Evolutionary conservation across 2,329 filamentous ascomycete genomes (phyloP).

Genomic region (Tympanopsis confertula): DNA sequence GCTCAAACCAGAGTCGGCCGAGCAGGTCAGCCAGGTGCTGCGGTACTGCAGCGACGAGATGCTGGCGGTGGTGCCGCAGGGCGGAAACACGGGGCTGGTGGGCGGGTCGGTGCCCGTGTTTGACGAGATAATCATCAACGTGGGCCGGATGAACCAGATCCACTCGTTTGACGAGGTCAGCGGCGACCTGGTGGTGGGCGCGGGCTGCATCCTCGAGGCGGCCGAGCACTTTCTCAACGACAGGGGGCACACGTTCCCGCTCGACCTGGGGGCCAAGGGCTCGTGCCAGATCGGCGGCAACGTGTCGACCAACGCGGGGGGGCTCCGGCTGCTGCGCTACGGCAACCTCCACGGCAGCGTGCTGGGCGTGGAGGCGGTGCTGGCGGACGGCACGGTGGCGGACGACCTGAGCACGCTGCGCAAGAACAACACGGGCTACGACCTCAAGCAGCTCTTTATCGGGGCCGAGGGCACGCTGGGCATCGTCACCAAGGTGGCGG

Average conservation of each 20-base stretch:
- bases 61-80: conserved; percentile 90
- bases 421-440: conserved; percentile 99
- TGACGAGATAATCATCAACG: conserved; percentile 91
- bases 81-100: conserved; percentile 91
- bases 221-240: conserved; percentile 79
- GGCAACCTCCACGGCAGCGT: conserved; percentile 90
- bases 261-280: conserved; percentile 95
- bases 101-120: conserved; percentile 94
- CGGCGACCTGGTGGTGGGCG: conserved; percentile 79
- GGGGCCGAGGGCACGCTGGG: conserved; percentile 91
- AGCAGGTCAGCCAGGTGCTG: conserved; percentile 81
- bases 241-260: conserved; percentile 77
- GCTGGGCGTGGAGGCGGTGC: conserved; percentile 81
- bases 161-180: conserved; percentile 87
- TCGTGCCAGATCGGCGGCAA: conserved; percentile 95
- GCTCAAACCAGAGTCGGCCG: conserved; percentile 73
- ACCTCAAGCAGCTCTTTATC: conserved; percentile 93
- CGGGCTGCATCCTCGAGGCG: conserved; percentile 79
- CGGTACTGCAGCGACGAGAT: conserved; percentile 90
- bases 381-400: conserved; percentile 85
- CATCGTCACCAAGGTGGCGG: conserved; percentile 80
- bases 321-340: conserved; percentile 78
- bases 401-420: conserved; percentile 78
- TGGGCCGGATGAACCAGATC: conserved; percentile 82
- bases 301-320: conserved; percentile 89